phyloP scores from a whole-genome alignment of 176 grass and related monocot genomes.

The Rhynchospora pubera region DNA sequence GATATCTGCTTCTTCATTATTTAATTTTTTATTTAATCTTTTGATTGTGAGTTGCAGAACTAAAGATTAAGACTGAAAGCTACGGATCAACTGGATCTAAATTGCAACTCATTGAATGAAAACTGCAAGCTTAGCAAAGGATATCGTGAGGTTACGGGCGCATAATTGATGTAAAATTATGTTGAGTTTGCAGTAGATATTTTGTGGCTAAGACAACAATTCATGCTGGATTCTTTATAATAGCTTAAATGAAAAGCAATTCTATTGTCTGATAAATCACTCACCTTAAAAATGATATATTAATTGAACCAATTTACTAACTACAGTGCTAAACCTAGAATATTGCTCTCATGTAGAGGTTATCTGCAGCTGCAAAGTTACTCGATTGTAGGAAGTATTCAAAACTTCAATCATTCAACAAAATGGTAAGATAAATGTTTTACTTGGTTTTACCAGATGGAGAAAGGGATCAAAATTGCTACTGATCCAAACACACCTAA shows the following conservation, averaged over 20 bases:
- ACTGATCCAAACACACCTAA: no score
- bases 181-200: not conserved
- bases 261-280: not conserved
- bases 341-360: not conserved
- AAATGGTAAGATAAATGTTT: no score
- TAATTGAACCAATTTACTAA: not conserved
- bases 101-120: not conserved
- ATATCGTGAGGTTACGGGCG: not conserved
- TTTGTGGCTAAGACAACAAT: not conserved
- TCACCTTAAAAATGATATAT: not conserved
- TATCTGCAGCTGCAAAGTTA: not conserved
- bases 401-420: no score
- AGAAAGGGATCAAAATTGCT: no score
- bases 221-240: not conserved
- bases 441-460: no score
- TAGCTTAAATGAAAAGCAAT: not conserved
- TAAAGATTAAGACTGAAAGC: not conserved
- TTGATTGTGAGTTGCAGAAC: not conserved
- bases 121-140: not conserved
- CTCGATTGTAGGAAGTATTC: no score
- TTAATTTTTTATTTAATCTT: not conserved
- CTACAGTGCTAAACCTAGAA: not conserved
- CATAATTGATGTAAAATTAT: not conserved
- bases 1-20: not conserved
- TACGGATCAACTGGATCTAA: not conserved